Base-by-base conservation (phyloP, 169 alveolate genomes). In the Cyclospora cayetanensis region DNA sequence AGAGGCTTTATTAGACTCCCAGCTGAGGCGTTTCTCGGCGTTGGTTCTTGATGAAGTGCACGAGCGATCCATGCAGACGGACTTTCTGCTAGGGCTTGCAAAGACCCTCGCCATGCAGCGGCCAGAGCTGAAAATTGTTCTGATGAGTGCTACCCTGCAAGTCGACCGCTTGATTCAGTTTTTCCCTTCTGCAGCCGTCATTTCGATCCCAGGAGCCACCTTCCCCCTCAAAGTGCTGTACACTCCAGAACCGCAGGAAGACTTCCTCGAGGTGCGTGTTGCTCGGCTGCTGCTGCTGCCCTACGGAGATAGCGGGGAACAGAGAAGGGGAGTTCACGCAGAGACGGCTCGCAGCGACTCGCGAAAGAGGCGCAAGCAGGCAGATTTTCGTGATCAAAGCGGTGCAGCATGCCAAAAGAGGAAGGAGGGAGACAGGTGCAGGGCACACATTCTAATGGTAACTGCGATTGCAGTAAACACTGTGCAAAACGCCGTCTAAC, bases 11-110 rank as follows among this genome's bases (percentile, higher is more conserved):
- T 94, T 97, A 22, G 99, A 99, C 93, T 96, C 98, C 27, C 92
- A 95, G 91, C 93, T 99, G 68, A 83, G 96, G 12, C 94, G 95
- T 46, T 99, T 99, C 94, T 97, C 99, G 53, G 99, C 97, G 43
- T 97, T 99, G 27, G 97, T 99, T 95, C 96, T 99, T 37, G 99
- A 99, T 94, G 99, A 99, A 86, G 99, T 99, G 7, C 99, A 99
- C 94, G 99, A 99, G 93, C 95, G 99, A 87, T 97, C 99, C 35
- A 97, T 99, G 22, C 96, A 98, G 60, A 98, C 99, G 22, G 99
- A 99, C 93, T 99, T 99, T 0, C 96, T 99, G 66, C 98, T 99
- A 95, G 99, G 99, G 25, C 94, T 98, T 50, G 92, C 98, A 55
- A 98, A 98, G 96, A 89, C 93, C 74, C 65, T 98, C 12, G 93